phyloP scores from a whole-genome alignment of 2,329 filamentous ascomycete genomes.

The Fusarium marasasianum region DNA sequence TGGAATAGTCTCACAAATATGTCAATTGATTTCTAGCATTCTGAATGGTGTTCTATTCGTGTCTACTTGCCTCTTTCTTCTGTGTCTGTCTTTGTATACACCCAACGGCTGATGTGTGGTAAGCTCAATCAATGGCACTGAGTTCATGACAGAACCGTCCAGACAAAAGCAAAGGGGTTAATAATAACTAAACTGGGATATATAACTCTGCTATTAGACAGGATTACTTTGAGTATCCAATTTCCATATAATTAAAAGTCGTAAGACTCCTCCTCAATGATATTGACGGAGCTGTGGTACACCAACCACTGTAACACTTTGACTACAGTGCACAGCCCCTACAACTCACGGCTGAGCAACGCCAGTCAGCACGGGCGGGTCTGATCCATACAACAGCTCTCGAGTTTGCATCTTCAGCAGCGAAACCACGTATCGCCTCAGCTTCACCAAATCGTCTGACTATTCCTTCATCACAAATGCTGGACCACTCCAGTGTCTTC shows the following conservation, averaged over 20 bases:
- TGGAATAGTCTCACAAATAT: neutral
- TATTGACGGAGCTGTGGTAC: neutral
- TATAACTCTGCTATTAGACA: accelerated
- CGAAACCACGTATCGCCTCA: constrained; percentile 32
- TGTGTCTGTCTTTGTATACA: neutral
- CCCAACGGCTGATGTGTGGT: too few species aligned
- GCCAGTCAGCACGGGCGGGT: constrained; percentile 31
- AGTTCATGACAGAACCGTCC: neutral
- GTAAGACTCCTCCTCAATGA: neutral
- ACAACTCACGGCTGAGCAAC: constrained; percentile 2
- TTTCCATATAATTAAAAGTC: neutral
- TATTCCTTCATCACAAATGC: neutral
- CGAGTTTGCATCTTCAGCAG: constrained; percentile 6
- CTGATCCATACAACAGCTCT: constrained; percentile 30
- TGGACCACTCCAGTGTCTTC: neutral
- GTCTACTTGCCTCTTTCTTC: accelerated
- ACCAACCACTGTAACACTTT: neutral
- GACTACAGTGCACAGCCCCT: constrained; percentile 33
- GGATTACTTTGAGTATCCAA: neutral
- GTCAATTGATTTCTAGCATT: neutral
- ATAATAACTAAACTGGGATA: neutral
- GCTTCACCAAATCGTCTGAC: neutral
- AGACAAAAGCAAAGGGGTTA: too few species aligned
- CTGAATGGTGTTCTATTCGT: accelerated
- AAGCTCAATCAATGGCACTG: neutral